A percentile compares a stretch with the other conserved stretches of the same genome.
These are phyloP conservation scores for Logfia minima DNA, from an alignment of 129 eudicot genomes.

Conservation along the genomic window DNA sequence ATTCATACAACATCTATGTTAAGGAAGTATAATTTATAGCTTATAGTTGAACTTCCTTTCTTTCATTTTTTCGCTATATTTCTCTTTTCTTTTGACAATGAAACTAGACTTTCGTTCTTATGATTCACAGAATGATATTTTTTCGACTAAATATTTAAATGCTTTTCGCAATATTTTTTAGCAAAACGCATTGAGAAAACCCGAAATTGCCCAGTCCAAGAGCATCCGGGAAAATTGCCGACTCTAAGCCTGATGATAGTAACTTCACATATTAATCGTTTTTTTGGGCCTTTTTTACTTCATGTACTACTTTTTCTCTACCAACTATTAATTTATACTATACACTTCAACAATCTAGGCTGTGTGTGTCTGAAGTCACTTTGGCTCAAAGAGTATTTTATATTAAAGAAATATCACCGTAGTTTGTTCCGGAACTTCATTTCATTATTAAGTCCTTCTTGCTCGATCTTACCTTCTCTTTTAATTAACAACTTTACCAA, in stretches of 20 bases:
- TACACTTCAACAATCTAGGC: neutral
- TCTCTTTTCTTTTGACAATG: neutral
- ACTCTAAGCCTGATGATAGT: too few relatives aligned
- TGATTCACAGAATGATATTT: neutral
- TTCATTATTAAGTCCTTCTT: neutral
- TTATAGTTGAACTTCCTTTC: slow-evolving; percentile 34
- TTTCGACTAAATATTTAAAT: slow-evolving; percentile 13
- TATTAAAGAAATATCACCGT: slow-evolving; percentile 1
- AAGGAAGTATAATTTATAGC: neutral
- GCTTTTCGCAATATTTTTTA: neutral
- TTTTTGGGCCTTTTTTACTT: neutral
- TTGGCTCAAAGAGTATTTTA: slow-evolving; percentile 10
- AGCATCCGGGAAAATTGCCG: too few relatives aligned
- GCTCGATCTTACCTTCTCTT: neutral
- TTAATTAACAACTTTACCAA: neutral
- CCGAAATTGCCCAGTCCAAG: too few relatives aligned
- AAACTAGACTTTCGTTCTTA: slow-evolving; percentile 8
- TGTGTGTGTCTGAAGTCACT: neutral
- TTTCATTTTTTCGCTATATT: slow-evolving; percentile 28
- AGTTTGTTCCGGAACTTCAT: neutral
- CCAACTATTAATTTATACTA: neutral
- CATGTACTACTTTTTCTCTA: neutral
- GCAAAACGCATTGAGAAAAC: neutral
- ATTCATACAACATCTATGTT: slow-evolving; percentile 19
- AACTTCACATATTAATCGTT: too few relatives aligned